Evolutionary conservation across 2,329 filamentous ascomycete species (phyloP), one percentile per base, ranked within the genome.

Genomic region (Xylariales sp.): DNA sequence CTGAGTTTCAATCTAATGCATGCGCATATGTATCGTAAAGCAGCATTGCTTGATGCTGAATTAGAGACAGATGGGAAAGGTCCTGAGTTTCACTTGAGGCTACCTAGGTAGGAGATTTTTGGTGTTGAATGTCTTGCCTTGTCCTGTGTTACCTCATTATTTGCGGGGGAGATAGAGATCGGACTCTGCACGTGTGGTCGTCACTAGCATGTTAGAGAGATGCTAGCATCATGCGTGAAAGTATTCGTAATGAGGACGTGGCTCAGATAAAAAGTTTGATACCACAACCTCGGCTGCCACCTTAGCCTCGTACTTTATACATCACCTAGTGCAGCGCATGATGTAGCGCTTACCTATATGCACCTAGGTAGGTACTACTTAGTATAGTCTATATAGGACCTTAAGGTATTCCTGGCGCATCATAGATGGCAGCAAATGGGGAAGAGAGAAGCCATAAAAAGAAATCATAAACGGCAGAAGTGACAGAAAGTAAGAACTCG

Each of bases 221-320:
- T 23, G 23, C 55, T 36, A 30, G 14, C 34, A n/a, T 30, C 32
- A 32, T 62, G 36, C 39, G 46, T 30, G 52, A 16, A 46, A 23
- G 16, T 55, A 34, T 34, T 55, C 36, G 52, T 55, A 18, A 55
- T 41, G 50, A 53, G 50, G 32, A 53, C 32, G 16, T 53, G 50
- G 30, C 32, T 53, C 14, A 53, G 30, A 34, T 23, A 8, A 34
- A 41, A 54, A 54, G 39, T 14, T 57, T 57, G 54, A 57, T 14
- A n/a, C 5, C 23, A n/a, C 23, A 34, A 57, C 41, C 54, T 57
- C 23, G 54, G 28, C 54, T 57, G 23, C 14, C 18, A 12, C 39
- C 18, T 57, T 46, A 30, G 9, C 23, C n/a, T 45, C 54, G 6
- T 32, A 57, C 8, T 5, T 55, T 34, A 34, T 34, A 34, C 32